Evolutionary conservation across 768 basidiomycete species (phyloP), one percentile per base, ranked within the genome.

Genomic region (Nevesoporus exiguus): DNA sequence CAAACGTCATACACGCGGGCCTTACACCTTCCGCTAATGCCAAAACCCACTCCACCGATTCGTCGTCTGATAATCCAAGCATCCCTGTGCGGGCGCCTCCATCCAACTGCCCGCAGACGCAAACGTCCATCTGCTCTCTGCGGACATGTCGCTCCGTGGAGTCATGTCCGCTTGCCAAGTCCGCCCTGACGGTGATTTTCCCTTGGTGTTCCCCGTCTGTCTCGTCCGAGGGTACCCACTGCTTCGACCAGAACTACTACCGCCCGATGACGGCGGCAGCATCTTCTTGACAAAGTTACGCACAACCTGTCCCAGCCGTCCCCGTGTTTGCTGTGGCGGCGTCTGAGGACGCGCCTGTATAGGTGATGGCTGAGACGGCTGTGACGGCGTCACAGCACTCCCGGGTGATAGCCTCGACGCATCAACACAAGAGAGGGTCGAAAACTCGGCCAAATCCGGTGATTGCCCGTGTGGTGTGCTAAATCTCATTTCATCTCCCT

Each of bases 1-100:
- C n/a, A n/a, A n/a, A n/a, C n/a, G n/a, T n/a, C n/a, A n/a, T n/a
- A n/a, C n/a, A n/a, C n/a, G n/a, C n/a, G n/a, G n/a, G n/a, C n/a
- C n/a, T n/a, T n/a, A n/a, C n/a, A n/a, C n/a, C n/a, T 34, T 10
- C 15, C 15, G 24, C 24, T 24, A 42, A 30, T 53, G 52, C 65
- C 66, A 66, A 27, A 62, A 54, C n/a, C 58, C 64, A 11, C 58
- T 63, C 66, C 65, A 68, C 10, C 64, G 50, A 29, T 48, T 59
- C 11, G 45, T 49, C 14, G 34, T 21, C n/a, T 55, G 49, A 24
- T 36, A 31, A 8, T 60, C 59, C 49, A 49, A 1, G 2, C 57
- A 54, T 9, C 52, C 49, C 9, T 43, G 47, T 5, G 10, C 47
- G n/a, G 37, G 31, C 22, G 34, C 31, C 2, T 40, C 39, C 39